Evolutionary conservation across 257 asterid genomes (phyloP).

Genomic region (Solanum peruvianum): DNA sequence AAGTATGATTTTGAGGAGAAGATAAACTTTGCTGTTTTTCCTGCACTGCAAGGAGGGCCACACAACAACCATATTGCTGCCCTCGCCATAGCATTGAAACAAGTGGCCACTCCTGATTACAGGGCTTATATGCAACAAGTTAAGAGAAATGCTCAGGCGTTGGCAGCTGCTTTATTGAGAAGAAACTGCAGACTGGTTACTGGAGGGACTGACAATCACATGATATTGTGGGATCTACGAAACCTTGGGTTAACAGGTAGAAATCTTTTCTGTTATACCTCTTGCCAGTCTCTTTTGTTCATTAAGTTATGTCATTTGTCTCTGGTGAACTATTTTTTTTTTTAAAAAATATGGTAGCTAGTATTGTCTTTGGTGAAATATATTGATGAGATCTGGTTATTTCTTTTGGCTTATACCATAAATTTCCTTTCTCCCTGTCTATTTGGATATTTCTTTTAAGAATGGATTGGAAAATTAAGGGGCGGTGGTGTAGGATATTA

Average conservation of each 20-base stretch:
- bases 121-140: conserved; percentile 75
- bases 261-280: neutral
- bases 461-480: neutral
- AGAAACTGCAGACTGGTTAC: conserved; percentile 69
- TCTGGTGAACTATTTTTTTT: neutral
- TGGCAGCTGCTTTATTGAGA: conserved; percentile 52
- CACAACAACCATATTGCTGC: conserved; percentile 91
- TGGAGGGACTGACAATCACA: conserved; percentile 80
- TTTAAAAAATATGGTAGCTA: neutral
- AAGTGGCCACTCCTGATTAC: conserved; percentile 72
- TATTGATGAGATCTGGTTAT: neutral
- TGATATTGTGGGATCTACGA: conserved; percentile 85
- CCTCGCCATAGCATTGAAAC: conserved; percentile 78
- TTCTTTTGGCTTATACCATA: neutral
- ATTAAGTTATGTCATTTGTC: neutral
- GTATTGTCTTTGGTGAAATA: neutral
- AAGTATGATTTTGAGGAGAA: conserved; percentile 80
- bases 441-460: neutral
- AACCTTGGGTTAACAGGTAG: conserved; percentile 68
- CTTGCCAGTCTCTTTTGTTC: neutral
- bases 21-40: conserved; percentile 84
- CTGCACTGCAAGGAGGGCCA: conserved; percentile 88
- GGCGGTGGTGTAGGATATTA: neutral
- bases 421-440: neutral
- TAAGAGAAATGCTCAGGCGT: conserved; percentile 72